Conservation (phyloP, 148 eudicot genomes). For the Diospyros kaki region DNA sequence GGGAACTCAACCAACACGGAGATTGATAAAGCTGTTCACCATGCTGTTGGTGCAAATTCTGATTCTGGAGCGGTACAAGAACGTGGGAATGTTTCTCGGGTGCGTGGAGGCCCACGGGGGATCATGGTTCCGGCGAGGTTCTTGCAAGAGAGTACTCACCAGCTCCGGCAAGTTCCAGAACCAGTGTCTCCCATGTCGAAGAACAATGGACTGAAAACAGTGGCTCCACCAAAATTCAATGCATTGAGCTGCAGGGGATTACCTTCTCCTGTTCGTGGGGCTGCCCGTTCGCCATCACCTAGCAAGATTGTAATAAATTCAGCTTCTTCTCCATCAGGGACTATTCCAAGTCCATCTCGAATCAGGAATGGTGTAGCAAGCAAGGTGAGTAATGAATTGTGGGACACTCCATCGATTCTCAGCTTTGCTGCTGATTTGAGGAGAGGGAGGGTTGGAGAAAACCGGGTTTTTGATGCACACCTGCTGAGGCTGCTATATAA, state of each 20-base stretch:
- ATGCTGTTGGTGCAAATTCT: slow-evolving; percentile 17
- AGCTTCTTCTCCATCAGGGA: slow-evolving; percentile 36
- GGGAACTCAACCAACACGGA: slow-evolving; percentile 7
- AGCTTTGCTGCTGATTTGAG: slow-evolving; percentile 54
- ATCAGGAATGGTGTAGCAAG: slow-evolving; percentile 32
- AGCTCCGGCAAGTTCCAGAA: slow-evolving; percentile 33
- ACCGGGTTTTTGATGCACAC: slow-evolving; percentile 60
- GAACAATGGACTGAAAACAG: slow-evolving; percentile 20
- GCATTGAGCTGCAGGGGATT: slow-evolving; percentile 35
- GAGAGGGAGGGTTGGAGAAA: slow-evolving; percentile 65
- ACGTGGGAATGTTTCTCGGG: slow-evolving; percentile 18
- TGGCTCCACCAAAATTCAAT: slow-evolving; percentile 23
- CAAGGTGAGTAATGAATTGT: slow-evolving; percentile 14
- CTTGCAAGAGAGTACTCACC: slow-evolving; percentile 44
- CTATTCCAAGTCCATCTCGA: slow-evolving; percentile 56
- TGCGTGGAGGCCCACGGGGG: slow-evolving; percentile 38
- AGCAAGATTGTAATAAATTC: slow-evolving; percentile 19
- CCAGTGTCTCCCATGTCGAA: slow-evolving; percentile 42
- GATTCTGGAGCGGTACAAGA: slow-evolving; percentile 21
- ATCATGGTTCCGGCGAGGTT: slow-evolving; percentile 48
- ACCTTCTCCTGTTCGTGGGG: slow-evolving; percentile 56
- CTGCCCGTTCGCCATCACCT: slow-evolving; percentile 34
- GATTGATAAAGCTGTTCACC: background rate
- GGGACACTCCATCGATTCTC: slow-evolving; percentile 47
- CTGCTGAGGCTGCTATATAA: slow-evolving; percentile 54